These are phyloP conservation scores for Fomitopsis pulvina DNA, from an alignment of 768 basidiomycete genomes.

Conservation along the genomic window DNA sequence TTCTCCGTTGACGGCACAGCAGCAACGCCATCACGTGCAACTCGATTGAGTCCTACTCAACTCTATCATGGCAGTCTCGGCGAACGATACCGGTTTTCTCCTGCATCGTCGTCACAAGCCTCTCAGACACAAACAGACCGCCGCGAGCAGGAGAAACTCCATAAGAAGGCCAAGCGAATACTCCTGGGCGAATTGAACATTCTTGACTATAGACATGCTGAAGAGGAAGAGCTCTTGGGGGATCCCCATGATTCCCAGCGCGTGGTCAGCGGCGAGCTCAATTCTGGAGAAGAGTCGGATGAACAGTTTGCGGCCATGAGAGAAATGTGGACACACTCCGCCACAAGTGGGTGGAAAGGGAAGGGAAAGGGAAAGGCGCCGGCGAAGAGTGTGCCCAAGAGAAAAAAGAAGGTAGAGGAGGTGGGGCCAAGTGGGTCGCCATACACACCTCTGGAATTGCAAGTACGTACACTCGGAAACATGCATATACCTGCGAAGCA, in stretches of 20 bases:
- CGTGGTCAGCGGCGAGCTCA: neutral
- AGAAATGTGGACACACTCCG: constrained; percentile 34
- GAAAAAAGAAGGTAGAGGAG: constrained; percentile 32
- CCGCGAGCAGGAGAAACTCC: constrained; percentile 16
- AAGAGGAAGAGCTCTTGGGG: constrained; percentile 1
- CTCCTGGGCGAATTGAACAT: constrained; percentile 44
- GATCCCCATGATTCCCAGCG: neutral
- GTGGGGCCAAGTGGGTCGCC: constrained; percentile 64
- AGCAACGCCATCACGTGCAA: too few species aligned
- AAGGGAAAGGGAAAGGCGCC: constrained; percentile 9
- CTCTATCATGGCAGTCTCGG: constrained; percentile 18
- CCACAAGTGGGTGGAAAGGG: constrained; percentile 25
- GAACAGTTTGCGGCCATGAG: constrained; percentile 40
- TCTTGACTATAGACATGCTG: constrained; percentile 6
- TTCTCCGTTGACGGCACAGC: too few species aligned
- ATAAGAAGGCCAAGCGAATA: constrained; percentile 42
- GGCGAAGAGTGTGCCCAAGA: constrained; percentile 3
- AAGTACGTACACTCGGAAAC: constrained; percentile 32
- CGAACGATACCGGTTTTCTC: constrained; percentile 42
- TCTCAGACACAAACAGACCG: constrained; percentile 14
- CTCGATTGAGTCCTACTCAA: too few species aligned
- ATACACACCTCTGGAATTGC: constrained; percentile 75
- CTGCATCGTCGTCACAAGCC: constrained; percentile 7
- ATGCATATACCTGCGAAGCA: neutral
- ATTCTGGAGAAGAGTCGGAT: constrained; percentile 38